Evolutionary conservation across 176 grass and related monocot genomes (phyloP), one percentile per base, ranked within the genome.

Genomic region (Phyllostachys edulis): DNA sequence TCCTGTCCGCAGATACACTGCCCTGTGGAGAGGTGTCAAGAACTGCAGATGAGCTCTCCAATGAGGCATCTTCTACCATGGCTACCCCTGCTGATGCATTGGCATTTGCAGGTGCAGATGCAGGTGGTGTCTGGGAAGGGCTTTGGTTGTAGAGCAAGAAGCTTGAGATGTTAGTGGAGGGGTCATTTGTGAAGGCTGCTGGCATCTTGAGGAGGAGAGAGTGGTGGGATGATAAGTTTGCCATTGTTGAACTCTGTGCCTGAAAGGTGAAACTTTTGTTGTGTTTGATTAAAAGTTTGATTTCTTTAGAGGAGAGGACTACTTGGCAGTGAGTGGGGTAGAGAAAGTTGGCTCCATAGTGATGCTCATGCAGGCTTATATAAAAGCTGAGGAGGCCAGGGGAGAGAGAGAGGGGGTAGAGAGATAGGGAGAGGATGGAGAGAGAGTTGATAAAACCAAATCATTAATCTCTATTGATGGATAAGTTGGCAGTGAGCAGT

Each of bases 401-500:
- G 67, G 55, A 44, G 41, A 44, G 55, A 44, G 40, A 38, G 65
- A 26, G 72, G 27, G 10, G 47, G 18, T 23, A 60, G 29, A 8
- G 36, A 52, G 20, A 21, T 61, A 26, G 14, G 69, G 23, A 5
- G 18, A 39, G 18, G 64, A 24, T n/a, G n/a, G 9, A 24, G 51
- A 18, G 64, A 24, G 76, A 69, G n/a, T n/a, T 73, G 85, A 78
- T 85, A 85, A 88, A 86, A 73, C 72, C 82, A 90, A 87, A 84
- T 87, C 85, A 87, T 90, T 87, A 69, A 88, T 91, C 77, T 85
- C 77, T 80, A 77, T 82, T 88, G 57, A 85, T 85, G 86, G 82
- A 85, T 91, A 85, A 77, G 85, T 77, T 88, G 72, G 85, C 89
- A 84, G 80, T 75, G 80, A 60, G 77, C 77, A 88, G 56, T 88